Conservation (phyloP, 202 grass and related monocot genomes). For the Elaeis oleifera region DNA sequence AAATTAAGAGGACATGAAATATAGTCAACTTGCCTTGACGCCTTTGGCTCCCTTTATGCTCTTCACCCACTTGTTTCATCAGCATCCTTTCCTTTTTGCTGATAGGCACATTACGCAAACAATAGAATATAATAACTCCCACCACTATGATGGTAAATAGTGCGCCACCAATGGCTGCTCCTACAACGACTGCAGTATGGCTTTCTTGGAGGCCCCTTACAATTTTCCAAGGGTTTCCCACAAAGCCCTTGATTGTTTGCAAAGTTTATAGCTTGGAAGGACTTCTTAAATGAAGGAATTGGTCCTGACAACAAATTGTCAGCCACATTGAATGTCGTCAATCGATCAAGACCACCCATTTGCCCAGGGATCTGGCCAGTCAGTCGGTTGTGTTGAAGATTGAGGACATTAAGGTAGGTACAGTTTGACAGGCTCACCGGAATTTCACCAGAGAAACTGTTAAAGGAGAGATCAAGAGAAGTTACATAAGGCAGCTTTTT, state of each 20-base stretch:
- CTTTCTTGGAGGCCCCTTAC: conserved; percentile 31
- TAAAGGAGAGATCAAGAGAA: conserved; percentile 72
- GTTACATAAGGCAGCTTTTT: conserved; percentile 56
- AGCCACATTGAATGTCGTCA: conserved; percentile 54
- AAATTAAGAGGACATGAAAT: background rate
- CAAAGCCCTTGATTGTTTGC: conserved; percentile 61
- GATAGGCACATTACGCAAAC: conserved; percentile 53
- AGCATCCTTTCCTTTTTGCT: conserved; percentile 65
- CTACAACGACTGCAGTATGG: conserved; percentile 47
- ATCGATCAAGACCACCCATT: conserved; percentile 39
- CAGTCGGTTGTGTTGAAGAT: conserved; percentile 68
- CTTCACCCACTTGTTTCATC: conserved; percentile 98
- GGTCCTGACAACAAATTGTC: conserved; percentile 58
- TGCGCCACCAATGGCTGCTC: conserved; percentile 67
- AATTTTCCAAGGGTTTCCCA: conserved; percentile 38
- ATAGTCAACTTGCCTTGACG: conserved; percentile 44
- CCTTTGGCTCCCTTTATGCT: conserved; percentile 74
- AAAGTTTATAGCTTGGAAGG: conserved; percentile 29
- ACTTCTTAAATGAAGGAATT: conserved; percentile 33
- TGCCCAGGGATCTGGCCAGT: conserved; percentile 61
- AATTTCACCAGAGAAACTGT: conserved; percentile 81
- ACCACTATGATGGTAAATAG: conserved; percentile 48
- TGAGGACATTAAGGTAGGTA: conserved; percentile 66
- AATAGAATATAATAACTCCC: conserved; percentile 59
- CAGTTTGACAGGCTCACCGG: conserved; percentile 50